Evolutionary conservation across 306 rosid species (phyloP).

Genomic region (Macrotyloma uniflorum): DNA sequence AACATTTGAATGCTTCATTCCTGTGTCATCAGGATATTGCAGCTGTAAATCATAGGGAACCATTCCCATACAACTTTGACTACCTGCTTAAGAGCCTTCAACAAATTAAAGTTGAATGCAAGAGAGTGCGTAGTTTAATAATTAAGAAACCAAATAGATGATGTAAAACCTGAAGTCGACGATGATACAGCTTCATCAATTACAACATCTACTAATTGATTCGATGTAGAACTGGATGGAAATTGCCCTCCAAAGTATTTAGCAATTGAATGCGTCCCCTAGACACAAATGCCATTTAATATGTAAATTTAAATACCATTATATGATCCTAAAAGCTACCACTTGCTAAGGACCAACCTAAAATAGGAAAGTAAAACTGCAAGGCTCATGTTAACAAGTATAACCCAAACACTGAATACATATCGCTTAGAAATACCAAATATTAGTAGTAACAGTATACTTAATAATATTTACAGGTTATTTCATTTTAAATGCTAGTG

Average conservation of each 20-base stretch:
- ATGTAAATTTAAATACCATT: background rate
- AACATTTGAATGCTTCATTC: conserved; percentile 37
- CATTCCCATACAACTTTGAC: conserved; percentile 52
- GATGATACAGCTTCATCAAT: conserved; percentile 55
- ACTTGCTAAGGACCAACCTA: conserved; percentile 23
- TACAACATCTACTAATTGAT: conserved; percentile 45
- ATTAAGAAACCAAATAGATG: conserved; percentile 28
- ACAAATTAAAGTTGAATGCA: conserved; percentile 34
- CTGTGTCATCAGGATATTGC: conserved; percentile 47
- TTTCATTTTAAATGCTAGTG: conserved; percentile 30
- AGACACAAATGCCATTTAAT: conserved; percentile 39
- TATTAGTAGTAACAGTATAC: background rate
- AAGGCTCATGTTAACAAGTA: conserved; percentile 22
- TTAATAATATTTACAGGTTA: conserved; percentile 12
- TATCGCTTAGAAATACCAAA: conserved; percentile 17
- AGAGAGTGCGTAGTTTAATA: conserved; percentile 11
- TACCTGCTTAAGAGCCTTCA: conserved; percentile 48
- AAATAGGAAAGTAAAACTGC: conserved; percentile 6
- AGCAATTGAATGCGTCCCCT: conserved; percentile 85
- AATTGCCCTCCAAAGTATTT: conserved; percentile 73
- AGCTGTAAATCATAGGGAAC: conserved; percentile 47
- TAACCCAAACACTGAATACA: conserved; percentile 23
- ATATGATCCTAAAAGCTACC: conserved; percentile 20
- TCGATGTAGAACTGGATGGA: conserved; percentile 47
- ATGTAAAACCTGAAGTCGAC: conserved; percentile 65